A percentile compares a stretch with the other conserved stretches of the same genome.
These are phyloP conservation scores for Onygenales sp. DNA, from an alignment of 2,329 filamentous ascomycete genomes.

Conservation along the genomic window DNA sequence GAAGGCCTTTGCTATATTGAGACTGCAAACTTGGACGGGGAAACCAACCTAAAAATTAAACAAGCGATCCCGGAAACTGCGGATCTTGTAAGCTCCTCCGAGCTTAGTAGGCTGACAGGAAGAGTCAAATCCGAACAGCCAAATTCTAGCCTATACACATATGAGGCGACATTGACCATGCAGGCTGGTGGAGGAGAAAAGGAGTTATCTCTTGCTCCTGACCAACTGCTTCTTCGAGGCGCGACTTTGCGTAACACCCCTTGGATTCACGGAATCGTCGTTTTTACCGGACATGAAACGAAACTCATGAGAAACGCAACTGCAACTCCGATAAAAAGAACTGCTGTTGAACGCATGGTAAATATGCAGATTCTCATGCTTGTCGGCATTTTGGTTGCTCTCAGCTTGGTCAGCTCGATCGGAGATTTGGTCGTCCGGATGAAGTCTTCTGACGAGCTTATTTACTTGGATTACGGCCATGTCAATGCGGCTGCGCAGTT, in stretches of 20 bases:
- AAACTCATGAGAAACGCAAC: conserved; percentile 99
- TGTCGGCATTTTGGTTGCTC: conserved; percentile 68
- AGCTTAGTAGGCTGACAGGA: conserved; percentile 77
- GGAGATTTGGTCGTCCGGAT: conserved; percentile 77
- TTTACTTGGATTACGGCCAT: conserved; percentile 60
- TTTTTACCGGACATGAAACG: conserved; percentile 96
- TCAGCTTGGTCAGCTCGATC: conserved; percentile 83
- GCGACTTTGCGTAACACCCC: conserved; percentile 92
- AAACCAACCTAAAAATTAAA: conserved; percentile 98
- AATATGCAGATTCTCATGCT: conserved; percentile 90
- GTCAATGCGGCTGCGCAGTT: conserved; percentile 70
- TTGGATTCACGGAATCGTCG: conserved; percentile 92
- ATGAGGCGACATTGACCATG: conserved; percentile 91
- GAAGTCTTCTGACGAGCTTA: conserved; percentile 51
- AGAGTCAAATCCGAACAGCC: conserved; percentile 90
- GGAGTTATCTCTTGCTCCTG: conserved; percentile 78
- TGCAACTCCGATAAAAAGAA: conserved; percentile 93
- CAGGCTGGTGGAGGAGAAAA: conserved; percentile 85
- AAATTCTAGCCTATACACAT: conserved; percentile 96
- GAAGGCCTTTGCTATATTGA: conserved; percentile 98
- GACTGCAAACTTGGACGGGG: conserved; percentile 92
- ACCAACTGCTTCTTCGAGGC: conserved; percentile 79
- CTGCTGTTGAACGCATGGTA: conserved; percentile 86
- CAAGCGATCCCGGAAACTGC: conserved; percentile 91
- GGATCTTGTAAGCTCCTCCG: conserved; percentile 72